phyloP scores from a whole-genome alignment of 371 early-diverging fungal species.

The Edhazardia aedis region DNA sequence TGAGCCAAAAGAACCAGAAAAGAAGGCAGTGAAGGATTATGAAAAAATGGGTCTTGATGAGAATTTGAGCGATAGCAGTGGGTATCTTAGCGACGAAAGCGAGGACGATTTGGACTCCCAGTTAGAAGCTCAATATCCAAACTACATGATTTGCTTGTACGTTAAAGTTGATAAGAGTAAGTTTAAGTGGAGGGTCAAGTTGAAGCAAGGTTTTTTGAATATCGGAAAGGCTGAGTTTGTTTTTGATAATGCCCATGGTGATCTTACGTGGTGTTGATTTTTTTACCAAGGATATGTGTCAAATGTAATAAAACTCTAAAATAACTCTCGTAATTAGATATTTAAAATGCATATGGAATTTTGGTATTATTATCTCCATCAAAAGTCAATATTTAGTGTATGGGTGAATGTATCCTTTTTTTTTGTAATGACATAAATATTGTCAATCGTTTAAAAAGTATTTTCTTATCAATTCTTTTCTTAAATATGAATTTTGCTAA shows the following conservation, averaged over 20 bases:
- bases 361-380: too few relatives aligned
- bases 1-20: neutral
- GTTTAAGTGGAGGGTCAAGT: conserved; percentile 41
- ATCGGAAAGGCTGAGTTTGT: conserved; percentile 42
- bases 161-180: conserved; percentile 44
- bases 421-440: too few relatives aligned
- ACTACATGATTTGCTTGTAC: conserved; percentile 45
- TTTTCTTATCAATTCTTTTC: too few relatives aligned
- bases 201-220: conserved; percentile 46
- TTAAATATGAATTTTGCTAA: too few relatives aligned
- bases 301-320: too few relatives aligned
- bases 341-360: too few relatives aligned
- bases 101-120: conserved; percentile 17
- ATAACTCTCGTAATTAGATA: too few relatives aligned
- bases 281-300: too few relatives aligned
- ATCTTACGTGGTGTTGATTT: conserved; percentile 48
- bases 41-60: neutral
- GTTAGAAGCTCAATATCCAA: too few relatives aligned
- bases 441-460: too few relatives aligned
- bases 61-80: neutral
- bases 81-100: conserved; percentile 8
- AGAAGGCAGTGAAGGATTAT: neutral
- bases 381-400: too few relatives aligned
- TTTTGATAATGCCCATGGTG: conserved; percentile 43
- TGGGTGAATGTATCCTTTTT: too few relatives aligned